Evolutionary conservation across 192 early-diverging fungal genomes (phyloP), one percentile per base, ranked within the genome.

Genomic region (Phycomyces nitens): DNA sequence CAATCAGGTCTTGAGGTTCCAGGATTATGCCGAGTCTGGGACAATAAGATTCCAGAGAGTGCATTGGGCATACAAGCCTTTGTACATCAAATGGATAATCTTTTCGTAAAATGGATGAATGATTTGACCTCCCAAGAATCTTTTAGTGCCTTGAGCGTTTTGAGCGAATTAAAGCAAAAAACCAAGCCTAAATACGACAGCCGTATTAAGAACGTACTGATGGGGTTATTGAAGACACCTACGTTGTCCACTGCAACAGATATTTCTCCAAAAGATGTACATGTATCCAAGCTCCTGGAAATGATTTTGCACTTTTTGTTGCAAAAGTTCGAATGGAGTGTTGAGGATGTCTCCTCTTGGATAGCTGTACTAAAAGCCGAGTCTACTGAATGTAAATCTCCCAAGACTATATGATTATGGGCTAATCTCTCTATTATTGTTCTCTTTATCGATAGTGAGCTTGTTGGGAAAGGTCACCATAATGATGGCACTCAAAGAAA

Each of bases 1-100:
- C 53, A 68, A 15, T 66, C 70, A 26, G 63, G 68, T 6, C 56
- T 76, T 43, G 62, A 66, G 21, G 52, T 73, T 21, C 70, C 39
- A n/a, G 54, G 47, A 21, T 27, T 62, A 1, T 62, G 53, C 47
- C 68, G 68, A 41, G 40, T 62, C 21, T 69, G 68, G 68, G 53
- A 61, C 14, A 43, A 23, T 6, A 56, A 56, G 21, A 54, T 53
- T 0, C 18, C 51, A 14, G 54, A 65, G 15, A 54, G 53, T 21
- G 21, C 21, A 14, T 18, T 62, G 1, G 54, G 42, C 18, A 63
- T 69, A 10, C n/a, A 23, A 18, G 44, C 49, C 12, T 69, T 69
- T 62, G 39, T 69, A n/a, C 27, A 56, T 14, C 24, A 57, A 18
- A 41, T 52, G 15, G 27, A 63, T 2, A 58, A 3, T 11, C 24